These are phyloP conservation scores for Blastomyces silverae DNA, from an alignment of 2,329 filamentous ascomycete species.

Conservation along the genomic window DNA sequence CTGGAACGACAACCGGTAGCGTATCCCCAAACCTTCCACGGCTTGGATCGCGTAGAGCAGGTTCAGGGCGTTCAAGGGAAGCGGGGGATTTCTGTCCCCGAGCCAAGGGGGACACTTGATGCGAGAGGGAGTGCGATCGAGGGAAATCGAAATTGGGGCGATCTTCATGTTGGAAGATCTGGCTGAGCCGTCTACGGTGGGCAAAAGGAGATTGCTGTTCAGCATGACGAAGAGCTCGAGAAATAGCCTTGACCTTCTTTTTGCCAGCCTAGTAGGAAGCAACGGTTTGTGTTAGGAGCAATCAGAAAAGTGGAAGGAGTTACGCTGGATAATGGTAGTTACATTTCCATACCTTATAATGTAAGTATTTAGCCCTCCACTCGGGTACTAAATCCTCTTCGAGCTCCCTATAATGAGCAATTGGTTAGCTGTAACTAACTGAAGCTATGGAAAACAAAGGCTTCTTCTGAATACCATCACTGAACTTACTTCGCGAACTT, in stretches of 20 bases:
- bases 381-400: slow-evolving; percentile 86
- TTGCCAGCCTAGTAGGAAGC: slow-evolving; percentile 56
- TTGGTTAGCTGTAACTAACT: slow-evolving; percentile 20
- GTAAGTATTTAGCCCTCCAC: slow-evolving; percentile 89
- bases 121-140: background rate
- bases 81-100: background rate
- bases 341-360: slow-evolving; percentile 65
- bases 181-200: slow-evolving; percentile 32
- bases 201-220: slow-evolving; percentile 52
- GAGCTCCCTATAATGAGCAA: slow-evolving; percentile 53
- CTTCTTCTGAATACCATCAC: no score
- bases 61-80: slow-evolving; percentile 21
- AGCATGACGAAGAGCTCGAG: slow-evolving; percentile 59
- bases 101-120: slow-evolving; percentile 9
- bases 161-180: slow-evolving; percentile 20
- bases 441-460: slow-evolving; percentile 13
- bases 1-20: slow-evolving; percentile 35
- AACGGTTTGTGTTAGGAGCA: slow-evolving; percentile 16
- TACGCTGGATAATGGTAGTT: background rate
- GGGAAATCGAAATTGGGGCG: slow-evolving; percentile 13
- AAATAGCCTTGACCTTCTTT: slow-evolving; percentile 81
- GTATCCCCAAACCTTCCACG: slow-evolving; percentile 23
- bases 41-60: background rate
- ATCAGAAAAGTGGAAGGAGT: background rate
- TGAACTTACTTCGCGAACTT: slow-evolving; percentile 54